Percentiles rank a stretch among this genome's conserved stretches.
Evolutionary conservation across 2,329 filamentous ascomycete species (phyloP).

Genomic region (Huntiella moniliformis): DNA sequence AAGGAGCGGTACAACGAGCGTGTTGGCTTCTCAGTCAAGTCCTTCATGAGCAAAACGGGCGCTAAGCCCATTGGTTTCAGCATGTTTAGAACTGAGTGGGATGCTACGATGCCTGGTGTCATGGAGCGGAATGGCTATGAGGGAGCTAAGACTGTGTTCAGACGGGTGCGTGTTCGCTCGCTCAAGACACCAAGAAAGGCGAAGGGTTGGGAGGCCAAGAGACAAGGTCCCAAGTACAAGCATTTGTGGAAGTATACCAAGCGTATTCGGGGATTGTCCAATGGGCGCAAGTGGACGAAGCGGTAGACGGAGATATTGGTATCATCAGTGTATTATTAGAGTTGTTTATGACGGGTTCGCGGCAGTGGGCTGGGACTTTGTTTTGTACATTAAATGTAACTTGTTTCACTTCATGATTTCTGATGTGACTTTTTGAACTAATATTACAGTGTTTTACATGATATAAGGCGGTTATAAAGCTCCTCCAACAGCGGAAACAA

Average conservation of each 20-base stretch:
- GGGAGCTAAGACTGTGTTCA: constrained; percentile 69
- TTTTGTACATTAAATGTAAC: constrained; percentile 12
- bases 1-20: constrained; percentile 33
- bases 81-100: constrained; percentile 79
- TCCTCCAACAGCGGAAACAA: constrained; percentile 69
- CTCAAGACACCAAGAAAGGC: constrained; percentile 42
- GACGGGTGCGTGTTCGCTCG: constrained; percentile 55
- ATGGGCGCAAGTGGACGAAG: constrained; percentile 25
- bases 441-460: background rate
- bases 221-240: constrained; percentile 44
- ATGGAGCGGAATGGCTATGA: constrained; percentile 63
- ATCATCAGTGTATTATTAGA: background rate
- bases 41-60: constrained; percentile 50
- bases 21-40: constrained; percentile 56
- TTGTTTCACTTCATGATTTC: background rate
- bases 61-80: constrained; percentile 62
- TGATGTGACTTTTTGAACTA: background rate
- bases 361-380: background rate
- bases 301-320: constrained; percentile 8
- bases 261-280: constrained; percentile 31
- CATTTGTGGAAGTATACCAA: constrained; percentile 47
- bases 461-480: constrained; percentile 39
- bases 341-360: background rate
- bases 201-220: constrained; percentile 48
- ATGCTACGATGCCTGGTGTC: constrained; percentile 68